Conservation (phyloP, 2,329 filamentous ascomycete genomes). For the Monosporascus sp. region DNA sequence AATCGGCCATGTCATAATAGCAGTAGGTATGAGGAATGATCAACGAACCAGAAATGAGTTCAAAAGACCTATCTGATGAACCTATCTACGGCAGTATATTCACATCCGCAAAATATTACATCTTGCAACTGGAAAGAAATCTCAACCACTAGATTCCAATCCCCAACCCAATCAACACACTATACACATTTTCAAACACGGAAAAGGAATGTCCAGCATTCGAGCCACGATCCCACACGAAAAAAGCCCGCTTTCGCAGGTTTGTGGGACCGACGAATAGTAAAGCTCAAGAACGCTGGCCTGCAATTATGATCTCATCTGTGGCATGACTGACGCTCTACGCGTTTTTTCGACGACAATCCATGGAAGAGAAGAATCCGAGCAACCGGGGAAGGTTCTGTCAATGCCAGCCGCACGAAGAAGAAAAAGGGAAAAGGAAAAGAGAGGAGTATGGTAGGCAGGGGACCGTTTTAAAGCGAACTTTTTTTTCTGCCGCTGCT, state of each 20-base stretch:
- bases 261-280: conserved; percentile 10
- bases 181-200: neutral
- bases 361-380: conserved; percentile 53
- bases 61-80: too few species aligned
- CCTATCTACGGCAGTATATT: too few species aligned
- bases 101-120: too few species aligned
- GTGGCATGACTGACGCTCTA: conserved; percentile 70
- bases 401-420: conserved; percentile 77
- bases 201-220: conserved; percentile 48
- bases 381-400: conserved; percentile 74
- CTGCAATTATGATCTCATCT: conserved; percentile 65
- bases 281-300: conserved; percentile 17
- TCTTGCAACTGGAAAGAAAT: too few species aligned
- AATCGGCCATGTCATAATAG: too few species aligned
- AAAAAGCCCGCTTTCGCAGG: too few species aligned
- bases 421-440: conserved; percentile 48
- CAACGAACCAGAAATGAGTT: too few species aligned
- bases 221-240: conserved; percentile 26
- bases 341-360: conserved; percentile 21
- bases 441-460: neutral
- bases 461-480: too few species aligned
- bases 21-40: too few species aligned
- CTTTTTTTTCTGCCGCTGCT: too few species aligned
- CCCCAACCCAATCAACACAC: neutral
- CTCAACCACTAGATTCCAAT: neutral